phyloP scores from a whole-genome alignment of 139 green algal species.

The Chlamydomonas incerta region DNA sequence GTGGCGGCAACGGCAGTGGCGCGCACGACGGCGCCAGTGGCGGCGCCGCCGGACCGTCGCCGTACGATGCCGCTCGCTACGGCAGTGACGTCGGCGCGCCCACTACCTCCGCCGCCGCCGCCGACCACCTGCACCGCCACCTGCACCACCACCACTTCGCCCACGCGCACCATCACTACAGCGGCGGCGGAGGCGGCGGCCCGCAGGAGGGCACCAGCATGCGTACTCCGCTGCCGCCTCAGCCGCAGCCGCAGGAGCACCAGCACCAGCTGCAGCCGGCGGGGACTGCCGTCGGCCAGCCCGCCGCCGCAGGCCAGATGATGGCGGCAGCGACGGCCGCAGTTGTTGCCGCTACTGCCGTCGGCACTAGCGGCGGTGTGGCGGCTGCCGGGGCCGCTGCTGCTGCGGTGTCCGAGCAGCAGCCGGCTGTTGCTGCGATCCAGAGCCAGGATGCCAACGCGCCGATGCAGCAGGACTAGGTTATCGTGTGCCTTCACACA shows the following conservation, averaged over 20 bases:
- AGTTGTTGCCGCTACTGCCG: too few species aligned
- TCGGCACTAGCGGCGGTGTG: too few species aligned
- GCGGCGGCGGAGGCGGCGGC: background rate
- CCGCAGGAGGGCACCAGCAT: slow-evolving; percentile 28
- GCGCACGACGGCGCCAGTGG: background rate
- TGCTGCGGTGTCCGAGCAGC: too few species aligned
- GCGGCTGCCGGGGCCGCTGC: background rate
- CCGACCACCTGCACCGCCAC: background rate
- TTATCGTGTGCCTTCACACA: too few species aligned
- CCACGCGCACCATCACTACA: background rate
- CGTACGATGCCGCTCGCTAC: background rate
- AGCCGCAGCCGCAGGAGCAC: background rate
- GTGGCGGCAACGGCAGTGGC: background rate
- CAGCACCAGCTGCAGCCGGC: background rate
- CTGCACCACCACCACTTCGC: background rate
- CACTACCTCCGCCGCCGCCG: too few species aligned
- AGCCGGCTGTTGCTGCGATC: too few species aligned
- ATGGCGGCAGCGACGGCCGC: too few species aligned
- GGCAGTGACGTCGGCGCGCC: background rate
- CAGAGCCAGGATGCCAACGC: too few species aligned
- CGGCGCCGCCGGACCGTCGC: background rate
- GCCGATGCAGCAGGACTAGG: too few species aligned
- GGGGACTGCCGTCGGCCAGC: too few species aligned
- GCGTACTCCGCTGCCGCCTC: background rate
- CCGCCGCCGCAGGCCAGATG: too few species aligned